A percentile compares a stretch with the other conserved stretches of the same genome.
Evolutionary conservation across 208 protist species (phyloP).

Genomic region (Trichomonas vaginalis): DNA sequence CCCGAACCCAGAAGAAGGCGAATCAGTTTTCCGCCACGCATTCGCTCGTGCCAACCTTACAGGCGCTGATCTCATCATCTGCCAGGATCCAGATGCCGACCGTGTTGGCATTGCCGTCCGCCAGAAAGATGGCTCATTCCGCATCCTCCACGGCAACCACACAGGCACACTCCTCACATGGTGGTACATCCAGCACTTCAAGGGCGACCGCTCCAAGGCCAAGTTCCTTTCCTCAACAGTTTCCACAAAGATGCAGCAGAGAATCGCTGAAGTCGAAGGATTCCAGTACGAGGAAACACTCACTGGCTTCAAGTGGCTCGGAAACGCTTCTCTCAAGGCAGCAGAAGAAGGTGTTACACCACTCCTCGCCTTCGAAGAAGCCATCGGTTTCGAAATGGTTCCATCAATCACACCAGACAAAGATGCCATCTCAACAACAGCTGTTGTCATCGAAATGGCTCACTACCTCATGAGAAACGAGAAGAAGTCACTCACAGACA

Average conservation of each 20-base stretch:
- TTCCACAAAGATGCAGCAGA: not conserved
- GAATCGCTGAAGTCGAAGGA: not conserved
- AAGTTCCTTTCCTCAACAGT: not conserved
- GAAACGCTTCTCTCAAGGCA: not conserved
- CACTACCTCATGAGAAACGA: not conserved
- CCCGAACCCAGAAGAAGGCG: constrained; percentile 18
- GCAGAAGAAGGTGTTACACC: not conserved
- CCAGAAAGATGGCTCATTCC: not conserved
- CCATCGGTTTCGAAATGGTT: not conserved
- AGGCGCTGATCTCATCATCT: not conserved
- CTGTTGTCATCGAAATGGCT: not conserved
- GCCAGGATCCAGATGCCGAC: constrained; percentile 6
- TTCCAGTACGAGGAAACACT: constrained; percentile 3
- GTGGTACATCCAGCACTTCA: constrained; percentile 6
- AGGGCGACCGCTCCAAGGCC: not conserved
- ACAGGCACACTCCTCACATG: not conserved
- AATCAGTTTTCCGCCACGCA: not conserved
- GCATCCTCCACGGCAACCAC: constrained; percentile 9
- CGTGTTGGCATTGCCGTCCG: not conserved
- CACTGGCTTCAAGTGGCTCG: constrained; percentile 20
- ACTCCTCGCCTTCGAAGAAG: constrained; percentile 13
- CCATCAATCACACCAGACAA: not conserved
- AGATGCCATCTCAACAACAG: constrained; percentile 1
- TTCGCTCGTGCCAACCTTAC: not conserved
- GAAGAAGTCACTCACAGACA: constrained; percentile 13